Percentiles rank a stretch among this genome's conserved stretches.
These are phyloP conservation scores for Fonsecaea monophora DNA, from an alignment of 2,329 filamentous ascomycete species.

Conservation along the genomic window DNA sequence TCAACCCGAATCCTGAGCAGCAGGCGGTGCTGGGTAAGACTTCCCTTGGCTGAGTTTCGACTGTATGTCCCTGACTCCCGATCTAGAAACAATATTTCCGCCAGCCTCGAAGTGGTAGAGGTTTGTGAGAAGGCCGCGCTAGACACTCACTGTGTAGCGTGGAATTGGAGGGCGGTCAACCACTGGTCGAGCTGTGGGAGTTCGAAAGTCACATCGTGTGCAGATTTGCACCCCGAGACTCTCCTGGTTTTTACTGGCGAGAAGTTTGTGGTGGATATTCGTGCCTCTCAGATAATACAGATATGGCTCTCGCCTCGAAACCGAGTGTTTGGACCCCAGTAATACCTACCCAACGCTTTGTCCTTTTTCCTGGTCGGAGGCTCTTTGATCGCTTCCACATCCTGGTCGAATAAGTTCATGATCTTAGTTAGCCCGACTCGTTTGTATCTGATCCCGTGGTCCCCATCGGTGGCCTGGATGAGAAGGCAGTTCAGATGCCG, in stretches of 20 bases:
- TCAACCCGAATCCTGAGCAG: slow-evolving; percentile 7
- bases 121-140: neutral
- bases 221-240: neutral
- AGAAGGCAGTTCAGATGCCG: slow-evolving; percentile 19
- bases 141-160: neutral
- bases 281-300: slow-evolving; percentile 19
- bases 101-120: neutral
- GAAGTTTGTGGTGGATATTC: neutral
- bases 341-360: slow-evolving; percentile 14
- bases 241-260: neutral
- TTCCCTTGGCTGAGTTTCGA: neutral
- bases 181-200: neutral
- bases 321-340: slow-evolving; percentile 11
- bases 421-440: slow-evolving; percentile 20
- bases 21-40: slow-evolving; percentile 1
- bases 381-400: slow-evolving; percentile 7
- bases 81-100: neutral
- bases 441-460: slow-evolving; percentile 19
- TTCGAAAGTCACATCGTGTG: neutral
- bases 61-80: neutral
- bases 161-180: neutral
- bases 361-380: slow-evolving; percentile 17
- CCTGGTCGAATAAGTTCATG: neutral
- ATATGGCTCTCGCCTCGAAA: slow-evolving; percentile 22
- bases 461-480: slow-evolving; percentile 23